Conservation (phyloP, 805 yeast genomes). For the Tetrapisispora nanseiensis region DNA sequence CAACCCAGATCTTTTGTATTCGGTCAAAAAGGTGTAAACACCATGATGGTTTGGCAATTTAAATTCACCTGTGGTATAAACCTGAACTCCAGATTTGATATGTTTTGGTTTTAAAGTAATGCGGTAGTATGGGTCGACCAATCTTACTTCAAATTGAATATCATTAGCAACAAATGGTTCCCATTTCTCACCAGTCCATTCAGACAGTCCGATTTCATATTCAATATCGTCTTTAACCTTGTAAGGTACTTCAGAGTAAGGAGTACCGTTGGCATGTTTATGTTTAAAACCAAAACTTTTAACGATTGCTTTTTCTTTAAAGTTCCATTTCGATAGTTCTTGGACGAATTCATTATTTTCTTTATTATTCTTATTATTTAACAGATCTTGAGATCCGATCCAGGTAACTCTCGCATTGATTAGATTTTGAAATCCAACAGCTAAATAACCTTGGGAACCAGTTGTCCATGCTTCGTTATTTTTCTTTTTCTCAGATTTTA, state of each 20-base stretch:
- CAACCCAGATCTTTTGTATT: slow-evolving; percentile 70
- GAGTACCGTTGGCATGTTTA: slow-evolving; percentile 35
- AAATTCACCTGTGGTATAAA: slow-evolving; percentile 47
- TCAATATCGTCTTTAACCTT: slow-evolving; percentile 64
- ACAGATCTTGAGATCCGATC: slow-evolving; percentile 60
- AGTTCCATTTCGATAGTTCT: slow-evolving; percentile 58
- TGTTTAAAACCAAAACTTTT: slow-evolving; percentile 47
- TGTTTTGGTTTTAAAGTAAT: slow-evolving; percentile 44
- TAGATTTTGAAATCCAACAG: slow-evolving; percentile 70
- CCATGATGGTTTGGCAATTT: slow-evolving; percentile 93
- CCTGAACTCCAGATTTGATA: slow-evolving; percentile 34
- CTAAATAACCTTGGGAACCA: slow-evolving; percentile 69
- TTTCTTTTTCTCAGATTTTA: slow-evolving; percentile 26
- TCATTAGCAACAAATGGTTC: slow-evolving; percentile 53
- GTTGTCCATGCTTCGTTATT: slow-evolving; percentile 67
- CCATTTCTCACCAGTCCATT: slow-evolving; percentile 56
- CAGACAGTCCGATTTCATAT: slow-evolving; percentile 40
- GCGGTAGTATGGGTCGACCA: slow-evolving; percentile 95
- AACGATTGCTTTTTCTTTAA: slow-evolving; percentile 58
- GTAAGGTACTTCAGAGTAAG: slow-evolving; percentile 42
- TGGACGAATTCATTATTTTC: slow-evolving; percentile 34
- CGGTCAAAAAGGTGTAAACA: slow-evolving; percentile 75
- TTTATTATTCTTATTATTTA: slow-evolving; percentile 32
- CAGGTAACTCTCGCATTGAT: slow-evolving; percentile 71
- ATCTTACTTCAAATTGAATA: slow-evolving; percentile 71